phyloP scores from a whole-genome alignment of 2,329 filamentous ascomycete species.

The Neonectria magnoliae region DNA sequence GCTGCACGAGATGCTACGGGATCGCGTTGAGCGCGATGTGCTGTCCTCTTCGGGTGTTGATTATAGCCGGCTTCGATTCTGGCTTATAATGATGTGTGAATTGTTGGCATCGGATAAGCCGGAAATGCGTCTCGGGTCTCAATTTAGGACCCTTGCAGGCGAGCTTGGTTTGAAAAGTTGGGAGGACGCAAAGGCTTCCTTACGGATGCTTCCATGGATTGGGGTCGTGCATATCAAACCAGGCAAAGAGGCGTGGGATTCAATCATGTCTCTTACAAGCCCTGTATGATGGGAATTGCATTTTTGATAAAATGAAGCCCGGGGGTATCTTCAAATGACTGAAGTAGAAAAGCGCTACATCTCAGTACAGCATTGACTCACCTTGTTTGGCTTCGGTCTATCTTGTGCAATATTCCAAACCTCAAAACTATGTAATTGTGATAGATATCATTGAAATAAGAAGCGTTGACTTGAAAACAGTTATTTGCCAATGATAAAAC shows the following conservation, averaged over 20 bases:
- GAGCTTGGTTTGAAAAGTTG: constrained; percentile 13
- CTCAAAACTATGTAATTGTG: too few species aligned
- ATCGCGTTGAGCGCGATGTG: neutral
- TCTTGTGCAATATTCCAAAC: too few species aligned
- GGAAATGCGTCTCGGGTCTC: neutral
- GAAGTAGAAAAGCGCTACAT: neutral
- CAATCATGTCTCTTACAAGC: neutral
- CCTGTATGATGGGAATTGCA: neutral
- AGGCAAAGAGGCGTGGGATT: constrained; percentile 27
- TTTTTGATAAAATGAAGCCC: neutral
- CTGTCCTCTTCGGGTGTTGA: constrained; percentile 10
- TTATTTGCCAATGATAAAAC: too few species aligned
- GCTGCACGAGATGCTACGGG: constrained; percentile 21
- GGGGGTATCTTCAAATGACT: neutral
- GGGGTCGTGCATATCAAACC: constrained; percentile 19
- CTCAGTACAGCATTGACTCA: too few species aligned
- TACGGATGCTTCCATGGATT: constrained; percentile 32
- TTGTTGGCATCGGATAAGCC: constrained; percentile 11
- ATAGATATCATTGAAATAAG: too few species aligned
- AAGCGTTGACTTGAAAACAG: too few species aligned
- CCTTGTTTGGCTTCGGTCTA: too few species aligned
- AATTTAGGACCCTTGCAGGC: neutral
- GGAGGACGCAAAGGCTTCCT: constrained; percentile 13
- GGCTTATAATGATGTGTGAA: constrained; percentile 29
- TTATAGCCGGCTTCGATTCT: constrained; percentile 24